These are phyloP conservation scores for Nymphaea thermarum DNA, from an alignment of 164 flowering plant genomes.

Conservation along the genomic window DNA sequence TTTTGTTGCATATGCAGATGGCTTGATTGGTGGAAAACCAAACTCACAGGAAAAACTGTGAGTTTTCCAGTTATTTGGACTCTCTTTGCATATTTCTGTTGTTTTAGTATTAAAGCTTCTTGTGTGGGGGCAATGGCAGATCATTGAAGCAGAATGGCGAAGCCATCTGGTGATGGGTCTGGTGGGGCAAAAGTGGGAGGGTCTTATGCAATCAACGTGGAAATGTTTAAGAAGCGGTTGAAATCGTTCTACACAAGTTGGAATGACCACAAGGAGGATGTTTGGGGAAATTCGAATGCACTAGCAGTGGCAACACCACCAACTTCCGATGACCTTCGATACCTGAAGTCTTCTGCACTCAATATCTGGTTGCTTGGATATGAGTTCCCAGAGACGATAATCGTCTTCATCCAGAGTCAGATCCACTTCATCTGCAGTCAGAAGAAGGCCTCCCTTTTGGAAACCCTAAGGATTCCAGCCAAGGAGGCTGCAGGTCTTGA, in stretches of 20 bases:
- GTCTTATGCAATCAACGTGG: constrained; percentile 28
- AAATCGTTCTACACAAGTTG: constrained; percentile 48
- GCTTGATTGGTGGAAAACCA: not conserved
- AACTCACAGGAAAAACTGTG: not conserved
- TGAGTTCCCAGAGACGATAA: constrained; percentile 82
- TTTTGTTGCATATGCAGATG: not conserved
- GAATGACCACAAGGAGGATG: constrained; percentile 27
- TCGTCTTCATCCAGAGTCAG: constrained; percentile 53
- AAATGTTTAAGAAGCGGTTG: constrained; percentile 35
- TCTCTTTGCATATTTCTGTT: not conserved
- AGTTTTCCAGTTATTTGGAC: not conserved
- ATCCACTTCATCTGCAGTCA: constrained; percentile 65
- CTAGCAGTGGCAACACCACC: constrained; percentile 69
- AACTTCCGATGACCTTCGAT: constrained; percentile 56
- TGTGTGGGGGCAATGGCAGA: constrained; percentile 19
- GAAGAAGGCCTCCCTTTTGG: constrained; percentile 63
- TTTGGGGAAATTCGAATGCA: constrained; percentile 48
- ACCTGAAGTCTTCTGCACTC: constrained; percentile 65
- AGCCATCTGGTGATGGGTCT: constrained; percentile 10
- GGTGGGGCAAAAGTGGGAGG: constrained; percentile 5
- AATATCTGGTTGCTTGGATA: constrained; percentile 71
- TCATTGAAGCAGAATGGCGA: constrained; percentile 17
- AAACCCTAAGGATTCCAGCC: constrained; percentile 37
- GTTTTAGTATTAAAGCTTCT: not conserved
- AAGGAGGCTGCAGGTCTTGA: constrained; percentile 36